These are phyloP conservation scores for Hypericum androsaemum DNA, from an alignment of 345 rosid genomes.

Conservation along the genomic window DNA sequence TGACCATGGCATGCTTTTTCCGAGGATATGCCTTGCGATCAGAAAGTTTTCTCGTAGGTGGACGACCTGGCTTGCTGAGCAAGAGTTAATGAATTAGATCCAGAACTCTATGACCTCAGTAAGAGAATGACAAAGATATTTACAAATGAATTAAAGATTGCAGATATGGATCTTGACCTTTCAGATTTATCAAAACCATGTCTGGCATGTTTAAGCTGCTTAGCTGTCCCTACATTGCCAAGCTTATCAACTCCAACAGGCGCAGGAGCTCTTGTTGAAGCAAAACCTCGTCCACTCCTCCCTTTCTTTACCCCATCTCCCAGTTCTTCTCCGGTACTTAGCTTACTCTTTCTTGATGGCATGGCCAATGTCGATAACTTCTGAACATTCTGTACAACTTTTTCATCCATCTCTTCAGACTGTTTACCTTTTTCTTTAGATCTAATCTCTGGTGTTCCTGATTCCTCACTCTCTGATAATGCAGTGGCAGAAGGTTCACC, in stretches of 20 bases:
- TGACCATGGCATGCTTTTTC: conserved; percentile 46
- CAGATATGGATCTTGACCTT: conserved; percentile 40
- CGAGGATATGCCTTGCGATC: conserved; percentile 80
- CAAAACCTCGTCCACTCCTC: conserved; percentile 60
- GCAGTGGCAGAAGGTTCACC: conserved; percentile 61
- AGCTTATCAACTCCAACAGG: conserved; percentile 52
- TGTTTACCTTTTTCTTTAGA: conserved; percentile 59
- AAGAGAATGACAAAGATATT: conserved; percentile 2
- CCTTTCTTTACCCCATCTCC: conserved; percentile 87
- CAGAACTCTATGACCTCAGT: conserved; percentile 3
- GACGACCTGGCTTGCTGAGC: conserved; percentile 85
- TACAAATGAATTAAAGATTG: conserved; percentile 6
- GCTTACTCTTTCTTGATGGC: conserved; percentile 72
- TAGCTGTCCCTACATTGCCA: conserved; percentile 67
- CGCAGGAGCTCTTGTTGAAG: conserved; percentile 52
- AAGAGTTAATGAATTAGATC: conserved; percentile 25
- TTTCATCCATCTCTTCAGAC: conserved; percentile 71
- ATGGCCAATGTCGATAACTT: conserved; percentile 45
- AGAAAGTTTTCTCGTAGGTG: conserved; percentile 79
- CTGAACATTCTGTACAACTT: conserved; percentile 50
- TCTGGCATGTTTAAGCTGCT: conserved; percentile 76
- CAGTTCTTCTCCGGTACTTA: conserved; percentile 47
- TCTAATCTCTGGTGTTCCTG: conserved; percentile 66
- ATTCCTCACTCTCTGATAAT: conserved; percentile 91
- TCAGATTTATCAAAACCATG: conserved; percentile 59